These are phyloP conservation scores for Sporothrix mexicana DNA, from an alignment of 2,329 filamentous ascomycete species.

Conservation along the genomic window DNA sequence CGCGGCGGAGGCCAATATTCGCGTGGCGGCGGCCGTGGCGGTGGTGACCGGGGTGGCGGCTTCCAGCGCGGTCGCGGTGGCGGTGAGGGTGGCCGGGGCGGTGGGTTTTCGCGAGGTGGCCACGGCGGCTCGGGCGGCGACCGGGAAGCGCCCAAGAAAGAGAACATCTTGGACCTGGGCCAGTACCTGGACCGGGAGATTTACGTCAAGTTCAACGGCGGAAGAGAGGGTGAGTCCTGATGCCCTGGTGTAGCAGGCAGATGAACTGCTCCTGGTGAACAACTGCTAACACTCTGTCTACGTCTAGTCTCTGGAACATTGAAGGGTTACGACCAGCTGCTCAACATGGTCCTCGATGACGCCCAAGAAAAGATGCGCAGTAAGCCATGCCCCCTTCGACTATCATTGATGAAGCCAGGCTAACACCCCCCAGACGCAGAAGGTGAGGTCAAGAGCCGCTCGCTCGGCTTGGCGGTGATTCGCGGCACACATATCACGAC, in stretches of 20 bases:
- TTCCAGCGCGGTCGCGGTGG: conserved; percentile 41
- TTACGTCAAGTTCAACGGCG: conserved; percentile 94
- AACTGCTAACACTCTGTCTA: not conserved
- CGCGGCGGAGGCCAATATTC: conserved; percentile 25
- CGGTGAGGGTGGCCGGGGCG: conserved; percentile 40
- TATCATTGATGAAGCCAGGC: not conserved
- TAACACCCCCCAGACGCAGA: conserved; percentile 73
- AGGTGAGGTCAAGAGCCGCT: conserved; percentile 81
- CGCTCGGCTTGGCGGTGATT: conserved; percentile 85
- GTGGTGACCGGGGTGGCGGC: conserved; percentile 30
- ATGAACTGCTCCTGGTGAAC: not conserved
- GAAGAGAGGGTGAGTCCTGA: conserved; percentile 73
- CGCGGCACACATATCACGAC: conserved; percentile 91
- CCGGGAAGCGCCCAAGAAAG: conserved; percentile 89
- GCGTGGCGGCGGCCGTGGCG: conserved; percentile 46
- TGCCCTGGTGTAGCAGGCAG: too few relatives aligned
- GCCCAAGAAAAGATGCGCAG: conserved; percentile 89
- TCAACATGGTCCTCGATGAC: conserved; percentile 96
- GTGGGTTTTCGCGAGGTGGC: conserved; percentile 33
- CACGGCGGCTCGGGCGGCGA: conserved; percentile 28
- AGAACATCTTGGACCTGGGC: conserved; percentile 92
- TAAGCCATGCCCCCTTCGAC: conserved; percentile 50
- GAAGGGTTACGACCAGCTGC: conserved; percentile 95
- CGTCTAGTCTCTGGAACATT: conserved; percentile 78
- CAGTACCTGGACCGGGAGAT: conserved; percentile 99